Conservation (phyloP, 352 stramenopile species). For the Globisporangium cederbergense region DNA sequence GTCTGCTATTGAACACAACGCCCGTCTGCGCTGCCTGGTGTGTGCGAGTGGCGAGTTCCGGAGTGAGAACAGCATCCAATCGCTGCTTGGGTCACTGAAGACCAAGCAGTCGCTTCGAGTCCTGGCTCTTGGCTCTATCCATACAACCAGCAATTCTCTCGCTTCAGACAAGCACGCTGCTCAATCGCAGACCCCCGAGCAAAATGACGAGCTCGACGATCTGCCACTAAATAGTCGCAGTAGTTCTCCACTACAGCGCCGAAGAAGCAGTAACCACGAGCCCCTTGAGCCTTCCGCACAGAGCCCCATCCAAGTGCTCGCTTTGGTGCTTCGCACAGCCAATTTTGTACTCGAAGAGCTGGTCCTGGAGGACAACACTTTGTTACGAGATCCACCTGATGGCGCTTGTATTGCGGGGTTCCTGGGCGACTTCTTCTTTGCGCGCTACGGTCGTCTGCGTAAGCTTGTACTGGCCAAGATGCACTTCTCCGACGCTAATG, state of each 20-base stretch:
- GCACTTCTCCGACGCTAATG: conserved; percentile 36
- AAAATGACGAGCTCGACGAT: conserved; percentile 9
- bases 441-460: conserved; percentile 51
- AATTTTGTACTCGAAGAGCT: conserved; percentile 68
- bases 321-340: conserved; percentile 34
- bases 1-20: conserved; percentile 46
- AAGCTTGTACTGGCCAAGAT: conserved; percentile 44
- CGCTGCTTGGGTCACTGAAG: conserved; percentile 37
- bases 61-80: conserved; percentile 18
- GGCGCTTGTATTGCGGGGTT: conserved; percentile 32
- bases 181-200: conserved; percentile 11
- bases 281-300: background rate
- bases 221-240: too few relatives aligned
- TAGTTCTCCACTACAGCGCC: background rate
- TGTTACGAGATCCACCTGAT: conserved; percentile 27
- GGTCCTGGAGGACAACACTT: conserved; percentile 49
- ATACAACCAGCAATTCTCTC: background rate
- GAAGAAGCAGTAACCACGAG: background rate
- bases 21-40: conserved; percentile 37
- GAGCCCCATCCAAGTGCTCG: conserved; percentile 33
- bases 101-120: conserved; percentile 39
- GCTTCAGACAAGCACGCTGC: background rate
- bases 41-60: conserved; percentile 31
- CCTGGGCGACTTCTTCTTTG: conserved; percentile 76
- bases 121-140: conserved; percentile 38